Evolutionary conservation across 371 early-diverging fungal genomes (phyloP).

Genomic region (Syncephalastrum racemosum): DNA sequence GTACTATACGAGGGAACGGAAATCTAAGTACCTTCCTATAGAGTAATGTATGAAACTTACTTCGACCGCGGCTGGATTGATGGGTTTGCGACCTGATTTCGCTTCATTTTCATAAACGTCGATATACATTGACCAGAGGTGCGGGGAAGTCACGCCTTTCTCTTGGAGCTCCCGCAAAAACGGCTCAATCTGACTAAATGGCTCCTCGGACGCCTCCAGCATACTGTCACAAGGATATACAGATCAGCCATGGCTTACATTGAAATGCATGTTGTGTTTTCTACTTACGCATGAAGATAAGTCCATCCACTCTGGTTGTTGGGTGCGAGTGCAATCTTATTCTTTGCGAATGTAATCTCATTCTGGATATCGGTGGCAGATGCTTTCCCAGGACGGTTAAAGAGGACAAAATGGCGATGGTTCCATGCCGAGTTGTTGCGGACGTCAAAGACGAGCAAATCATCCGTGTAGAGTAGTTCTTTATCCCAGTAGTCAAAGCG

Average conservation of each 20-base stretch:
- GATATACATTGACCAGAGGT: constrained; percentile 59
- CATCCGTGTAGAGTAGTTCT: constrained; percentile 74
- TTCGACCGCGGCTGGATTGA: constrained; percentile 42
- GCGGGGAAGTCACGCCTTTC: constrained; percentile 52
- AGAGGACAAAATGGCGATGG: constrained; percentile 82
- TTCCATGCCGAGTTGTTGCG: constrained; percentile 99
- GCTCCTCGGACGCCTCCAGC: constrained; percentile 38
- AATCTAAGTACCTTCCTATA: neutral
- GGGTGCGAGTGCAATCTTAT: constrained; percentile 76
- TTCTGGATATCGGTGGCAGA: constrained; percentile 39
- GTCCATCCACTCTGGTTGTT: constrained; percentile 91
- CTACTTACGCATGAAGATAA: constrained; percentile 73
- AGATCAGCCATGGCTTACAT: neutral
- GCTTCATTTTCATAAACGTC: constrained; percentile 70
- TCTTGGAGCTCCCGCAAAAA: constrained; percentile 46
- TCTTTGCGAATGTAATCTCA: constrained; percentile 73
- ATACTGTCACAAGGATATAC: constrained; percentile 26
- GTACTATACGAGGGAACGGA: constrained; percentile 24
- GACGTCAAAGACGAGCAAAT: constrained; percentile 76
- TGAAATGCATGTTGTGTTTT: too few species aligned
- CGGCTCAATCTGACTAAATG: constrained; percentile 39
- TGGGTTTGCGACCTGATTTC: constrained; percentile 23
- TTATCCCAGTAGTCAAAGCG: constrained; percentile 76
- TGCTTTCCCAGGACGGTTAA: constrained; percentile 42
- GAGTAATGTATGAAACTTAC: constrained; percentile 15